Evolutionary conservation across 2,329 filamentous ascomycete species (phyloP).

Genomic region (Microcyclospora tardicrescens): DNA sequence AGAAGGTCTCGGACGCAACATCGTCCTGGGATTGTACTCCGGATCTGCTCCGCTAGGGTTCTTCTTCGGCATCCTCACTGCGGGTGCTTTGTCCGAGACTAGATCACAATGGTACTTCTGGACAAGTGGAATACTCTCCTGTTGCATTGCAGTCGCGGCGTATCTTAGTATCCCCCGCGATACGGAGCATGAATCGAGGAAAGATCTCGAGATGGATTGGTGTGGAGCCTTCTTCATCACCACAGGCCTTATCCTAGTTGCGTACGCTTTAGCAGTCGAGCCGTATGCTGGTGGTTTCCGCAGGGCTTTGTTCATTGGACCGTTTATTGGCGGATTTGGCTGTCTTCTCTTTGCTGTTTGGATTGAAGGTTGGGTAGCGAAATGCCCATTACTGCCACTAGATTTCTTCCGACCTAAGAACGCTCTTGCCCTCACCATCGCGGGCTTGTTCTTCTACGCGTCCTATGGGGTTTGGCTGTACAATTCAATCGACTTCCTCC

Average conservation of each 20-base stretch:
- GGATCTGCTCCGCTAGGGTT: conserved; percentile 25
- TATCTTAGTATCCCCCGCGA: conserved; percentile 23
- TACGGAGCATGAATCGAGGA: conserved; percentile 12
- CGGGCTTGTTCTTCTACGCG: conserved; percentile 25
- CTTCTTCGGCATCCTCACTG: conserved; percentile 23
- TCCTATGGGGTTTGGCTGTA: conserved; percentile 23
- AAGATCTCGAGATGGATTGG: conserved; percentile 25
- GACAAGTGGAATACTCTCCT: conserved; percentile 18
- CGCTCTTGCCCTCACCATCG: conserved; percentile 21
- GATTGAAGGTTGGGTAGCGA: conserved; percentile 22
- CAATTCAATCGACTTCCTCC: conserved; percentile 17
- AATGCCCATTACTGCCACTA: conserved; percentile 22
- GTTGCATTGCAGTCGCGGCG: conserved; percentile 16
- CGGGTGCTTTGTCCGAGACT: conserved; percentile 16
- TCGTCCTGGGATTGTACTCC: conserved; percentile 24
- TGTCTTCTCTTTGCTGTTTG: conserved; percentile 19
- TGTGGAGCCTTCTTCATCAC: conserved; percentile 22
- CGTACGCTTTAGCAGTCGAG: conserved; percentile 23
- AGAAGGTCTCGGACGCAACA: conserved; percentile 21
- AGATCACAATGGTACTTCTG: conserved; percentile 23
- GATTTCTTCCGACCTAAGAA: conserved; percentile 23
- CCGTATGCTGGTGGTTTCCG: conserved; percentile 18
- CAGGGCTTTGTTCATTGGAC: conserved; percentile 16
- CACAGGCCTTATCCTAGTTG: conserved; percentile 21
- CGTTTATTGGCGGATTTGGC: conserved; percentile 16